Evolutionary conservation across 2,329 filamentous ascomycete genomes (phyloP).

Genomic region (Pseudogymnoascus sp.): DNA sequence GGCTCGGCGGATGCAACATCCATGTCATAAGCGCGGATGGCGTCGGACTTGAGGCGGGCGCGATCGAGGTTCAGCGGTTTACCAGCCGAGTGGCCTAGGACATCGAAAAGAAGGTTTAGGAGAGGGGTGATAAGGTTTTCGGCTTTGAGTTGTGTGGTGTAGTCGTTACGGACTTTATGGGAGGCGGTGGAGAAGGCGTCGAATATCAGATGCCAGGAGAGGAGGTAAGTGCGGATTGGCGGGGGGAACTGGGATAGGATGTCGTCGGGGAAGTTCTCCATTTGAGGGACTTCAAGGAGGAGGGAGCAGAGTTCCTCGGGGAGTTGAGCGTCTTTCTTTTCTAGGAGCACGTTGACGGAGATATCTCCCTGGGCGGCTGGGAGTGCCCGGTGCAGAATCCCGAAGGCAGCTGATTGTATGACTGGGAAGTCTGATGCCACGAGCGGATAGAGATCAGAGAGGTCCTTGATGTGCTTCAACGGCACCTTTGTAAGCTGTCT

Average conservation of each 20-base stretch:
- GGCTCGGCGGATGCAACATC: conserved; percentile 47
- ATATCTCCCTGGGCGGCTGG: conserved; percentile 71
- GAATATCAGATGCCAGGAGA: conserved; percentile 86
- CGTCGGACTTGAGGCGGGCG: conserved; percentile 48
- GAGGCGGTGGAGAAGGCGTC: conserved; percentile 74
- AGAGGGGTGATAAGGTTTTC: conserved; percentile 61
- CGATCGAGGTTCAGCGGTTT: conserved; percentile 68
- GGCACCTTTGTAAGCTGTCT: conserved; percentile 60
- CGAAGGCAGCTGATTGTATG: conserved; percentile 74
- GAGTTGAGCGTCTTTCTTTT: conserved; percentile 63
- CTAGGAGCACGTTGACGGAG: conserved; percentile 67
- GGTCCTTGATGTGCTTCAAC: conserved; percentile 51
- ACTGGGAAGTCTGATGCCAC: conserved; percentile 66
- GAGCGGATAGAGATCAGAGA: conserved; percentile 64
- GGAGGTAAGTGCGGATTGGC: conserved; percentile 67
- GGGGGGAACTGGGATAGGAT: conserved; percentile 61
- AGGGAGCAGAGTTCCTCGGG: conserved; percentile 81
- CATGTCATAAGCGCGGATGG: conserved; percentile 49
- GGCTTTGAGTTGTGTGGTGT: conserved; percentile 69
- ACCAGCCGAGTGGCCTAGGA: conserved; percentile 70
- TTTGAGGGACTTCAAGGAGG: conserved; percentile 66
- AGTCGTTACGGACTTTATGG: conserved; percentile 74
- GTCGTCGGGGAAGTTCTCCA: conserved; percentile 58
- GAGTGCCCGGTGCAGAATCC: conserved; percentile 71
- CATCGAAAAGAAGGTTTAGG: conserved; percentile 73